Percentiles rank a stretch among this genome's conserved stretches.
Conservation (phyloP, 495 filamentous ascomycete genomes). For the Trichoderma virens region DNA sequence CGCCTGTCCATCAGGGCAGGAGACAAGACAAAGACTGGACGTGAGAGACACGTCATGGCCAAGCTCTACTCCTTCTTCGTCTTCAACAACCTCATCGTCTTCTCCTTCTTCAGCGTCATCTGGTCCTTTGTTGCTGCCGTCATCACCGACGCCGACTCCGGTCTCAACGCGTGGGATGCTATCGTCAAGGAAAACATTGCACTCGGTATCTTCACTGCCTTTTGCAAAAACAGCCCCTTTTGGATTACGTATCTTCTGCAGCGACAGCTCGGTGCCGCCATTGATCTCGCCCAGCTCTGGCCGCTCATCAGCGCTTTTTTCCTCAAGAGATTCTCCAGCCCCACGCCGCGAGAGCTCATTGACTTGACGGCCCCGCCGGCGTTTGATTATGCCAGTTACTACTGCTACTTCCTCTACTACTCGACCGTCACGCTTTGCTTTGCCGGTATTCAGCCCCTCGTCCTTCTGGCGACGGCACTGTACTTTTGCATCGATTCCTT, state of each 20-base stretch:
- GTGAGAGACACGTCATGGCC: constrained; percentile 85
- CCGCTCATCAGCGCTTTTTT: constrained; percentile 74
- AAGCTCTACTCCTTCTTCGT: constrained; percentile 96
- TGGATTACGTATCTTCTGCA: constrained; percentile 93
- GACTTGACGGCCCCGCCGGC: constrained; percentile 86
- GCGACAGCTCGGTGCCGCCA: constrained; percentile 81
- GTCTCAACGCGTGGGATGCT: constrained; percentile 56
- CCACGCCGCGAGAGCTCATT: constrained; percentile 88
- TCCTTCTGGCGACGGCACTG: constrained; percentile 79
- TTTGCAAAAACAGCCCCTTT: constrained; percentile 78
- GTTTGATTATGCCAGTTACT: constrained; percentile 94
- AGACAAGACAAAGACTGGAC: constrained; percentile 82
- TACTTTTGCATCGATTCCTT: constrained; percentile 85
- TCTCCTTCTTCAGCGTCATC: constrained; percentile 76
- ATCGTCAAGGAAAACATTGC: constrained; percentile 57
- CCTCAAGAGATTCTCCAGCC: constrained; percentile 70
- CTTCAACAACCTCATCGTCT: constrained; percentile 93
- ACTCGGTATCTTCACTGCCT: constrained; percentile 50
- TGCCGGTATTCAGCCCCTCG: constrained; percentile 78
- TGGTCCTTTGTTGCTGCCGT: constrained; percentile 65
- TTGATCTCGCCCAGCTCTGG: constrained; percentile 81
- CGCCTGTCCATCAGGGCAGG: constrained; percentile 68
- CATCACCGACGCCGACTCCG: constrained; percentile 41
- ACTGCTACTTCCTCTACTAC: constrained; percentile 95
- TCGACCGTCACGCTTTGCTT: constrained; percentile 83